A percentile compares a stretch with the other conserved stretches of the same genome.
These are phyloP conservation scores for Scytalidium sp. DNA, from an alignment of 2,329 filamentous ascomycete species.

Conservation along the genomic window DNA sequence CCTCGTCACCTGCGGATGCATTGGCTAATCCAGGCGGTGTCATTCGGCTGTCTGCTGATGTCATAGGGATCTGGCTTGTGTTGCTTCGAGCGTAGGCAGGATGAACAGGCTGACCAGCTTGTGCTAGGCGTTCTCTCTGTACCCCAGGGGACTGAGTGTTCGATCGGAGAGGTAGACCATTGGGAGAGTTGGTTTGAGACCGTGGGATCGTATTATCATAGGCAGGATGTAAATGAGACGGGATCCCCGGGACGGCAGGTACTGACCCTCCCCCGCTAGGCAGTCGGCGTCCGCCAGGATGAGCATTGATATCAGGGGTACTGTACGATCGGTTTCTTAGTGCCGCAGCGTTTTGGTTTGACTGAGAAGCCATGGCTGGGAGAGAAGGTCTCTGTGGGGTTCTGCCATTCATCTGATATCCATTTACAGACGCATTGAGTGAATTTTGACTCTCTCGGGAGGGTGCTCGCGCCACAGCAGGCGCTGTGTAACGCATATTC, in stretches of 20 bases:
- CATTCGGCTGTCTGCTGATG: slow-evolving; percentile 30
- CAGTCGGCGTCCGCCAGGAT: slow-evolving; percentile 53
- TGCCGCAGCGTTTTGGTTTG: slow-evolving; percentile 50
- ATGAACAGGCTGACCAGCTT: slow-evolving; percentile 39
- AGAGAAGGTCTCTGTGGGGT: slow-evolving; percentile 76
- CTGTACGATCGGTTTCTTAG: slow-evolving; percentile 86
- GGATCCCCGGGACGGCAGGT: slow-evolving; percentile 74
- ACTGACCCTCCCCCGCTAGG: slow-evolving; percentile 51
- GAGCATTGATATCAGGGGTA: slow-evolving; percentile 86
- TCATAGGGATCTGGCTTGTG: slow-evolving; percentile 24
- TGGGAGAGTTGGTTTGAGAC: slow-evolving; percentile 79
- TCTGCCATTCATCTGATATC: slow-evolving; percentile 61
- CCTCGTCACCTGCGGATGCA: slow-evolving; percentile 30
- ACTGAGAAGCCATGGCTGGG: slow-evolving; percentile 62
- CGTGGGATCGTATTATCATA: slow-evolving; percentile 65
- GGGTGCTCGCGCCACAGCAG: slow-evolving; percentile 77
- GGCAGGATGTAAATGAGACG: slow-evolving; percentile 61
- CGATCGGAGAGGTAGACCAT: slow-evolving; percentile 62
- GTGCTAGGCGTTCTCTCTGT: slow-evolving; percentile 56
- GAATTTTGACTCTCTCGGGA: slow-evolving; percentile 72
- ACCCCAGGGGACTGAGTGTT: slow-evolving; percentile 69
- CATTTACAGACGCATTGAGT: slow-evolving; percentile 37
- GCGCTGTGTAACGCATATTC: slow-evolving; percentile 79
- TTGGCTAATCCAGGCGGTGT: slow-evolving; percentile 42
- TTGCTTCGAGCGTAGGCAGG: slow-evolving; percentile 22